A percentile compares a stretch with the other conserved stretches of the same genome.
Conservation (phyloP, 192 early-diverging fungal species). For the Linnemannia zychae region DNA sequence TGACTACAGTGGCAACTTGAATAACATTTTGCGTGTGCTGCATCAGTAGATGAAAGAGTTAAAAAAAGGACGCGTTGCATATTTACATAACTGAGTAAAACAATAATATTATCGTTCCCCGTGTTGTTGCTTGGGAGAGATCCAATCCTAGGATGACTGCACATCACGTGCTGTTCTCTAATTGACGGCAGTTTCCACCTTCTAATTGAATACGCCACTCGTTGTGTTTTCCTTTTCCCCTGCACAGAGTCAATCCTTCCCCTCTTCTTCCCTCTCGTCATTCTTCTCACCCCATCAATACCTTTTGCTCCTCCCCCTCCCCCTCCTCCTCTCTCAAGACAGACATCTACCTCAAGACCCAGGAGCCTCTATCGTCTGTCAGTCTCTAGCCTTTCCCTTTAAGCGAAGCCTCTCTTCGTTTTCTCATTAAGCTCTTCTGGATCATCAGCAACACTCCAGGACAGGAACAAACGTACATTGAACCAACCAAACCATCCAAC, state of each 20-base stretch:
- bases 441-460: neutral
- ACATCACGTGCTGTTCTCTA: neutral
- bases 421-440: neutral
- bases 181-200: neutral
- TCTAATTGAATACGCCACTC: neutral
- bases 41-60: neutral
- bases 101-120: too few species aligned
- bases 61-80: neutral
- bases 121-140: too few species aligned
- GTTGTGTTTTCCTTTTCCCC: too few species aligned
- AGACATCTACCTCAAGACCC: too few species aligned
- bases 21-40: conserved; percentile 31
- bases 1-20: conserved; percentile 40
- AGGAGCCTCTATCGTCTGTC: too few species aligned
- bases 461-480: neutral
- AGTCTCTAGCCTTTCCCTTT: too few species aligned
- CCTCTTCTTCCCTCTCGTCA: neutral
- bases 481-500: conserved; percentile 15
- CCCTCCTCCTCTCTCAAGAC: too few species aligned
- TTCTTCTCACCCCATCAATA: too few species aligned
- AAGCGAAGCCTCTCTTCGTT: neutral
- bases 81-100: neutral
- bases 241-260: too few species aligned
- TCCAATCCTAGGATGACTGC: neutral
- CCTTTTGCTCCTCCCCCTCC: too few species aligned